A percentile compares a stretch with the other conserved stretches of the same genome.
Evolutionary conservation across 2,329 filamentous ascomycete genomes (phyloP).

Genomic region (Didymella lethalis): DNA sequence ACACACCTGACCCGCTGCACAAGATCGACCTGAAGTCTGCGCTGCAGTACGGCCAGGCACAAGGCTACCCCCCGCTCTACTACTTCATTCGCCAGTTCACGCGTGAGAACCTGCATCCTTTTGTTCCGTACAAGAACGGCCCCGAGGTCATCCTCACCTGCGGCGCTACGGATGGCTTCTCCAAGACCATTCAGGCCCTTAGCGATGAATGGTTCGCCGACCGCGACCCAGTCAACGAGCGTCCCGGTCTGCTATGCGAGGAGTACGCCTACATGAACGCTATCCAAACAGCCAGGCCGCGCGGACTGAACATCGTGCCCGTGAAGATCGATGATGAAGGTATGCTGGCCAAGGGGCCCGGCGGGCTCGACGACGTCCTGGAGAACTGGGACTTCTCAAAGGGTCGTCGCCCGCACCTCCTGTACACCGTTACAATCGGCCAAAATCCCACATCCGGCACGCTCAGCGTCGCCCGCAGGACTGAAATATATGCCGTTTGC

Average conservation of each 20-base stretch:
- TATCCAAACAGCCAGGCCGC: conserved; percentile 70
- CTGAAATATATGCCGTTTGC: conserved; percentile 81
- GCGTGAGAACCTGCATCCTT: conserved; percentile 78
- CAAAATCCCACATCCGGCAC: conserved; percentile 87
- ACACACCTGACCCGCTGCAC: conserved; percentile 65
- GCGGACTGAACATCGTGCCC: conserved; percentile 75
- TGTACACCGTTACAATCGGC: conserved; percentile 92
- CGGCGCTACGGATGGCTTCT: conserved; percentile 85
- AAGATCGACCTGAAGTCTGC: conserved; percentile 84
- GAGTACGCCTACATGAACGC: conserved; percentile 83
- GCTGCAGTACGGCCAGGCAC: conserved; percentile 84
- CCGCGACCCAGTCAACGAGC: conserved; percentile 70
- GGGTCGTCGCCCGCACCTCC: conserved; percentile 79
- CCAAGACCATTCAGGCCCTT: conserved; percentile 78
- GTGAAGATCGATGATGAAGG: conserved; percentile 81
- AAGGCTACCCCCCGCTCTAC: conserved; percentile 80
- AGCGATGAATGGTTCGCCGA: conserved; percentile 77
- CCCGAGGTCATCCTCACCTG: conserved; percentile 81
- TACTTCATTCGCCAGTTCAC: conserved; percentile 82
- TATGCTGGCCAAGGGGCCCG: conserved; percentile 76
- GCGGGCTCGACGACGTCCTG: conserved; percentile 78
- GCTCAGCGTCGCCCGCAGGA: conserved; percentile 75
- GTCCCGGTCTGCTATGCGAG: conserved; percentile 82
- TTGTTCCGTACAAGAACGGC: conserved; percentile 78
- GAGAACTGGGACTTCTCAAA: conserved; percentile 79